phyloP scores from a whole-genome alignment of 441 rosid species.

The Omphalea diandra region DNA sequence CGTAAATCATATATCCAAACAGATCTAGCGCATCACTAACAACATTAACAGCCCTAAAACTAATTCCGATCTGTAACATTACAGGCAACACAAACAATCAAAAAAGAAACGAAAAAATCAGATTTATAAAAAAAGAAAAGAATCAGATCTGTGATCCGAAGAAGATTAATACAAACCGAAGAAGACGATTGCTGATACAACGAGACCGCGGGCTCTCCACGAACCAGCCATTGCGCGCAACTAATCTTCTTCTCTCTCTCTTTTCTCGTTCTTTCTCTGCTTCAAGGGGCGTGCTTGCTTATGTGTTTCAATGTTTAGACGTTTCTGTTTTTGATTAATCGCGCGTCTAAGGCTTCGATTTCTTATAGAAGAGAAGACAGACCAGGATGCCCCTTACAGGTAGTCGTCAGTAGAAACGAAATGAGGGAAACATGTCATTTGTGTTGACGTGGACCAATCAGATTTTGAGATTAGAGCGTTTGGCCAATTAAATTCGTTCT shows the following conservation, averaged over 20 bases:
- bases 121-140: neutral
- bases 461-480: neutral
- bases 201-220: slow-evolving; percentile 46
- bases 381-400: neutral
- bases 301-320: neutral
- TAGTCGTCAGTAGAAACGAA: slow-evolving; percentile 1
- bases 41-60: neutral
- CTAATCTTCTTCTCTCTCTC: neutral
- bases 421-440: slow-evolving; percentile 44
- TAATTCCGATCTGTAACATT: slow-evolving; percentile 15
- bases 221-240: slow-evolving; percentile 42
- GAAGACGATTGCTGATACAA: slow-evolving; percentile 51
- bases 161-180: slow-evolving; percentile 39
- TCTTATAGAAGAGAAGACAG: neutral
- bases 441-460: slow-evolving; percentile 62
- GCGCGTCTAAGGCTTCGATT: neutral
- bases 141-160: slow-evolving; percentile 24
- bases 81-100: neutral
- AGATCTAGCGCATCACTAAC: slow-evolving; percentile 16
- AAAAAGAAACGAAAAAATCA: neutral
- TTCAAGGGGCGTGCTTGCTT: neutral
- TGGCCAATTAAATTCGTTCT: slow-evolving; percentile 53
- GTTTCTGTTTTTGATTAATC: neutral
- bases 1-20: neutral
- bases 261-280: neutral